Percentiles rank a stretch among this genome's conserved stretches.
Evolutionary conservation across 2,329 filamentous ascomycete genomes (phyloP).

Genomic region (Thielaviopsis populi): DNA sequence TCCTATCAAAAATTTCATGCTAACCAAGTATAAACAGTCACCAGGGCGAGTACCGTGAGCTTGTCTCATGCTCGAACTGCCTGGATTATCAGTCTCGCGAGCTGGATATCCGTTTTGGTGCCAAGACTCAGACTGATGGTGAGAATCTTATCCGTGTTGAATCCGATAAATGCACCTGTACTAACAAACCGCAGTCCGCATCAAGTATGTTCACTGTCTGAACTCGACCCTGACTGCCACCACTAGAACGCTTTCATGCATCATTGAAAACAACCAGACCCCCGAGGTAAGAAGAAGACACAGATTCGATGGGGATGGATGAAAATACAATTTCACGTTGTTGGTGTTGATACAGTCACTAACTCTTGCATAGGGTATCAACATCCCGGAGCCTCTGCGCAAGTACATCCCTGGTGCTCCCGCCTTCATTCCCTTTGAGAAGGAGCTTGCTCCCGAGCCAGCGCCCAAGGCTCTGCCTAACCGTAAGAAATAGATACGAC

Average conservation of each 20-base stretch:
- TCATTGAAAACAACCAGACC: slow-evolving; percentile 94
- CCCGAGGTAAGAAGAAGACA: slow-evolving; percentile 48
- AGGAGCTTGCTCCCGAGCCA: slow-evolving; percentile 64
- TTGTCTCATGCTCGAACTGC: slow-evolving; percentile 96
- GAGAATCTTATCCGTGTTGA: slow-evolving; percentile 22
- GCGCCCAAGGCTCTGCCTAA: slow-evolving; percentile 23
- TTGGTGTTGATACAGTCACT: slow-evolving; percentile 4
- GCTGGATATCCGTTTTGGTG: slow-evolving; percentile 80
- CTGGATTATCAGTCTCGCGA: slow-evolving; percentile 93
- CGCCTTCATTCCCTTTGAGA: slow-evolving; percentile 76
- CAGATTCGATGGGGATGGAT: not conserved
- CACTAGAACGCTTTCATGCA: slow-evolving; percentile 80
- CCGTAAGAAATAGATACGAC: slow-evolving; percentile 18
- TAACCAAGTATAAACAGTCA: not conserved
- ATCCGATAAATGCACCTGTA: not conserved
- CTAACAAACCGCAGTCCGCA: slow-evolving; percentile 30
- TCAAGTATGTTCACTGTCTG: slow-evolving; percentile 87
- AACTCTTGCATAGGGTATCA: slow-evolving; percentile 46
- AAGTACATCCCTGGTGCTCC: slow-evolving; percentile 84
- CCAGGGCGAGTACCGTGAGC: slow-evolving; percentile 95
- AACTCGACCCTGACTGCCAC: slow-evolving; percentile 87
- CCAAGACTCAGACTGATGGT: slow-evolving; percentile 69
- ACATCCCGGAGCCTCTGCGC: slow-evolving; percentile 66
- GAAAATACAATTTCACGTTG: not conserved
- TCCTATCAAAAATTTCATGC: not conserved